A percentile compares a stretch with the other conserved stretches of the same genome.
Evolutionary conservation across 352 stramenopile genomes (phyloP).

Genomic region (Phytophthora cryptogea): DNA sequence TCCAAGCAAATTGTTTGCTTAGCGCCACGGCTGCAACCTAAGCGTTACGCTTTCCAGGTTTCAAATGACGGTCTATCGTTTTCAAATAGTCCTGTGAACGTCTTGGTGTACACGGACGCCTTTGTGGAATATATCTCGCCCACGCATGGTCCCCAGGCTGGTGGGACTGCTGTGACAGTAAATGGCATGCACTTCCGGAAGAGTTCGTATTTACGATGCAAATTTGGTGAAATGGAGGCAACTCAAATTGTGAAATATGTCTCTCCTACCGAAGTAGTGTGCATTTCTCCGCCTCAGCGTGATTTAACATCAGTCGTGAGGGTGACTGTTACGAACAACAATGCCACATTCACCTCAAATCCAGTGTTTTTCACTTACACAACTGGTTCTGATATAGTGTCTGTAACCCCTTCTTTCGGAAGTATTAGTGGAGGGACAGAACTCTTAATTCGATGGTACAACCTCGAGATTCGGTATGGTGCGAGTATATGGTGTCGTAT

Average conservation of each 20-base stretch:
- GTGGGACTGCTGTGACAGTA: constrained; percentile 85
- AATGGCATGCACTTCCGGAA: constrained; percentile 83
- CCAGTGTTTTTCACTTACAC: constrained; percentile 87
- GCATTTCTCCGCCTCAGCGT: constrained; percentile 55
- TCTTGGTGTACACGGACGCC: constrained; percentile 79
- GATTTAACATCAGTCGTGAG: constrained; percentile 44
- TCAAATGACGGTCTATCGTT: constrained; percentile 73
- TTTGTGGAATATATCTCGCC: constrained; percentile 76
- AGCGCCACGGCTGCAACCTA: constrained; percentile 57
- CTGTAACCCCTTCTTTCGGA: constrained; percentile 54
- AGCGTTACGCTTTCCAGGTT: constrained; percentile 73
- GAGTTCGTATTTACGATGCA: constrained; percentile 58
- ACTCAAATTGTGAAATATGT: constrained; percentile 67
- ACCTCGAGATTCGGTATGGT: constrained; percentile 52
- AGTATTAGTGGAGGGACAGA: constrained; percentile 54
- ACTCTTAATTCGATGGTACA: constrained; percentile 61
- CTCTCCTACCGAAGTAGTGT: constrained; percentile 74
- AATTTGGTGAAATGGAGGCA: constrained; percentile 67
- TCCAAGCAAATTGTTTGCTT: constrained; percentile 57
- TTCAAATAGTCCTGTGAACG: constrained; percentile 56
- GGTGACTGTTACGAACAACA: constrained; percentile 75
- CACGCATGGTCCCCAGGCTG: constrained; percentile 66
- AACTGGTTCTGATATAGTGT: constrained; percentile 47
- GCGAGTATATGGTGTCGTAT: constrained; percentile 51
- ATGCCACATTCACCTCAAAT: constrained; percentile 59